Evolutionary conservation across 345 rosid species (phyloP).

Genomic region (Eucalyptus tenuipes): DNA sequence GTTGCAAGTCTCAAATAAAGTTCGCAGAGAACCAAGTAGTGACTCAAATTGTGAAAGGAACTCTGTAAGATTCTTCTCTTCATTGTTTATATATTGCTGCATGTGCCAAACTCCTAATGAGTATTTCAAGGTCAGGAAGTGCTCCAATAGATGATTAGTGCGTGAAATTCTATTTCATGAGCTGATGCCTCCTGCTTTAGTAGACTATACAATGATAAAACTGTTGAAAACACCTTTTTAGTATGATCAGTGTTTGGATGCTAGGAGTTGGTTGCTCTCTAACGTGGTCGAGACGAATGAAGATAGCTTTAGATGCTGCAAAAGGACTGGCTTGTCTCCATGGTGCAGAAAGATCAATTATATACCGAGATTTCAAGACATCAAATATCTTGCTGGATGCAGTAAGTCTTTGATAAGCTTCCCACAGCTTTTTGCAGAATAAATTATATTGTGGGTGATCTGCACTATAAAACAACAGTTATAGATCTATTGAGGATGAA

Average conservation of each 20-base stretch:
- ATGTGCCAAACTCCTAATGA: not conserved
- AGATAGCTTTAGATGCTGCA: conserved; percentile 89
- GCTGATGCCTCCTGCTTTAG: not conserved
- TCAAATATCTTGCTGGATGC: conserved; percentile 86
- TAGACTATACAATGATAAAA: not conserved
- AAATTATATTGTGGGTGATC: not conserved
- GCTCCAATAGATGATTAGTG: not conserved
- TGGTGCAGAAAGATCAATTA: conserved; percentile 77
- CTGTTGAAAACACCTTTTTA: not conserved
- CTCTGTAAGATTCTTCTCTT: not conserved
- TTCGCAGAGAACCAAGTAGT: not conserved
- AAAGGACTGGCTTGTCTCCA: conserved; percentile 96
- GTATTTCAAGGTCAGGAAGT: not conserved
- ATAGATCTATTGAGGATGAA: not conserved
- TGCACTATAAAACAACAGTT: not conserved
- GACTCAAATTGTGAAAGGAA: not conserved
- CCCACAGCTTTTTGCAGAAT: not conserved
- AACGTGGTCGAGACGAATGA: conserved; percentile 92
- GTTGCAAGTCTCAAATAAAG: not conserved
- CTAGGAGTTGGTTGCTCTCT: conserved; percentile 79
- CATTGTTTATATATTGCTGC: not conserved
- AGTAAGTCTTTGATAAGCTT: conserved; percentile 21
- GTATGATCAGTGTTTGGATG: not conserved
- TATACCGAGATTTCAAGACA: conserved; percentile 96
- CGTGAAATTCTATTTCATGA: not conserved